Evolutionary conservation across 1,284 basidiomycete species (phyloP).

Genomic region (Anthracocystis panici-leucophaei): DNA sequence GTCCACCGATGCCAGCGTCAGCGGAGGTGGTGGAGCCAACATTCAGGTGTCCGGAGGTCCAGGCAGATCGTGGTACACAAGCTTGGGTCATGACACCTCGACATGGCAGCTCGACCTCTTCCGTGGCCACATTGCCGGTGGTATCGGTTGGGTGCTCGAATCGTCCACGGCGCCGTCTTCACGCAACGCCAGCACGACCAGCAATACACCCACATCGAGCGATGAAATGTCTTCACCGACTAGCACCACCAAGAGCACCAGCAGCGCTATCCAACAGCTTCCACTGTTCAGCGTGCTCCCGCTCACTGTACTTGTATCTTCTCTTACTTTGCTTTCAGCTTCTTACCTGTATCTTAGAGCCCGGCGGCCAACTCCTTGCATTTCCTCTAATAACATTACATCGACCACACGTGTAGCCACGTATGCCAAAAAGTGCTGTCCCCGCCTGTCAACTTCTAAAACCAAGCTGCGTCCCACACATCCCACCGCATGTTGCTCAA

Average conservation of each 20-base stretch:
- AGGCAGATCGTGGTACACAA: constrained; percentile 85
- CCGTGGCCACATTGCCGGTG: constrained; percentile 79
- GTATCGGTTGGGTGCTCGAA: constrained; percentile 78
- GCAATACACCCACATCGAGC: constrained; percentile 7
- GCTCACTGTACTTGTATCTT: background rate
- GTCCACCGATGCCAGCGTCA: constrained; percentile 31
- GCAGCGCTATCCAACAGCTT: background rate
- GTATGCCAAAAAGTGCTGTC: constrained; percentile 1
- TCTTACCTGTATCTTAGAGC: constrained; percentile 1
- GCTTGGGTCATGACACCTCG: constrained; percentile 79
- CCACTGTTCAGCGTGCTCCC: background rate
- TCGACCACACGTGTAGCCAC: background rate
- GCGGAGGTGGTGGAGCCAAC: constrained; percentile 41
- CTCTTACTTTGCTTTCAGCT: background rate
- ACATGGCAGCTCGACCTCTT: constrained; percentile 77
- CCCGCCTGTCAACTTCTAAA: constrained; percentile 2
- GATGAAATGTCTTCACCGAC: background rate
- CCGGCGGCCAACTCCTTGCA: background rate
- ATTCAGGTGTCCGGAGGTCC: constrained; percentile 68
- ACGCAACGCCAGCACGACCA: constrained; percentile 6
- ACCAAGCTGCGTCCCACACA: background rate
- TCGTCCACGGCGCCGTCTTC: constrained; percentile 60
- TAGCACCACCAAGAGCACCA: constrained; percentile 2
- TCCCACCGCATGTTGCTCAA: background rate
- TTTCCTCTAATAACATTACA: background rate